Evolutionary conservation across 2,329 filamentous ascomycete species (phyloP).

Genomic region (Lasiodiplodia gonubiensis): DNA sequence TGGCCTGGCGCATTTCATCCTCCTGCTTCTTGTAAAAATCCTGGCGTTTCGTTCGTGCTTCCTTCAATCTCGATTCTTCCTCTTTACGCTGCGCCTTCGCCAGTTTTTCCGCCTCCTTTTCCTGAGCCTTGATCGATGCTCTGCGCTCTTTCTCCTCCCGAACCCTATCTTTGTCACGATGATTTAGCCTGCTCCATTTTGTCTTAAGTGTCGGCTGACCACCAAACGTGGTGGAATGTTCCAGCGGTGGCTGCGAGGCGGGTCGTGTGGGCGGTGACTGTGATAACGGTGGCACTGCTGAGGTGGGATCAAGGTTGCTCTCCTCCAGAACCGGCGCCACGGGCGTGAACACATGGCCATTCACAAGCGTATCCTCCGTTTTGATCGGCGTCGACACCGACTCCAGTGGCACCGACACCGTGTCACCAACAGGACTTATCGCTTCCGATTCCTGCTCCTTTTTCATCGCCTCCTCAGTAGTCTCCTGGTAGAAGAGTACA

Average conservation of each 20-base stretch:
- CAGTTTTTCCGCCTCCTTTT: slow-evolving; percentile 58
- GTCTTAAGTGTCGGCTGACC: slow-evolving; percentile 26
- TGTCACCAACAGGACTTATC: slow-evolving; percentile 60
- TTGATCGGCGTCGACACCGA: slow-evolving; percentile 41
- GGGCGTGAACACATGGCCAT: slow-evolving; percentile 44
- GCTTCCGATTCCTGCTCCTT: slow-evolving; percentile 86
- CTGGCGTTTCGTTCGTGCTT: slow-evolving; percentile 52
- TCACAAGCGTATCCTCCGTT: slow-evolving; percentile 32
- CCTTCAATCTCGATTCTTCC: slow-evolving; percentile 40
- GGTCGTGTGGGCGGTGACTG: slow-evolving; percentile 16
- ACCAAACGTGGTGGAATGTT: slow-evolving; percentile 38
- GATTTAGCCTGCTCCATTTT: slow-evolving; percentile 21
- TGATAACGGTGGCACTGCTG: slow-evolving; percentile 61
- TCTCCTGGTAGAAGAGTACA: slow-evolving; percentile 97
- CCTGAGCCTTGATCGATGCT: slow-evolving; percentile 42
- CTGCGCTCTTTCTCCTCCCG: slow-evolving; percentile 35
- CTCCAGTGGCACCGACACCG: slow-evolving; percentile 60
- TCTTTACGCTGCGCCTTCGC: slow-evolving; percentile 59
- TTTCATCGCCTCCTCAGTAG: slow-evolving; percentile 68
- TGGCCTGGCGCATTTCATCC: slow-evolving; percentile 66
- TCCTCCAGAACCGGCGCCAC: slow-evolving; percentile 50
- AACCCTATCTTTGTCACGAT: slow-evolving; percentile 22
- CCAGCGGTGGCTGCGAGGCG: slow-evolving; percentile 40
- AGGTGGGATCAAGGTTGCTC: slow-evolving; percentile 67
- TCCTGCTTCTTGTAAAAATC: slow-evolving; percentile 64